Conservation (phyloP, 2,329 filamentous ascomycete genomes). For the Penicillium hordei region DNA sequence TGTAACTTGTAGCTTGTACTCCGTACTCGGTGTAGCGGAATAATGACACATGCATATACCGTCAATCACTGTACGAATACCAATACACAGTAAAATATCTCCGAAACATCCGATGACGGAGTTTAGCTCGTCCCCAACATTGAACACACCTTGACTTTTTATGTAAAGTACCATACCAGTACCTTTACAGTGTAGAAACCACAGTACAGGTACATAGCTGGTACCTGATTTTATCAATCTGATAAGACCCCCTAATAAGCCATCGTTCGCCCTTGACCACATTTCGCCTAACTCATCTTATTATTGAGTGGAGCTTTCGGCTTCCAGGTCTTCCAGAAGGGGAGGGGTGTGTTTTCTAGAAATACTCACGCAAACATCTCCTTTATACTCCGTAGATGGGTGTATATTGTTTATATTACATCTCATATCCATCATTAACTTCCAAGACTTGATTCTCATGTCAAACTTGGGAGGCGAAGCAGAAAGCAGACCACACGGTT, state of each 20-base stretch:
- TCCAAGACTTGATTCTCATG: not conserved
- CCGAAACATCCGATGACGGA: constrained; percentile 11
- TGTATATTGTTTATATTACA: not conserved
- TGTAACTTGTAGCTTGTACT: not conserved
- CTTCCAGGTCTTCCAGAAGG: not conserved
- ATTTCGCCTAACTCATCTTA: constrained; percentile 5
- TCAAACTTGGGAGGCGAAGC: not conserved
- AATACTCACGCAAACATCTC: not conserved
- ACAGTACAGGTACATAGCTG: not conserved
- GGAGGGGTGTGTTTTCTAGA: no score
- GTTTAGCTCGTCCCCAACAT: not conserved
- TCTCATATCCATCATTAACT: not conserved
- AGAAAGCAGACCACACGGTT: not conserved
- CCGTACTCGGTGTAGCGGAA: not conserved
- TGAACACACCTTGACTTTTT: not conserved
- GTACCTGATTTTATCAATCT: constrained; percentile 10
- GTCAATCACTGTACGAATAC: not conserved
- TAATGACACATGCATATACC: not conserved
- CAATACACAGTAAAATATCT: not conserved
- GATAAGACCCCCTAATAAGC: constrained; percentile 7
- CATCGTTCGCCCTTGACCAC: constrained; percentile 3
- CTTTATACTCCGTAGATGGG: not conserved
- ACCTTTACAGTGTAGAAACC: not conserved
- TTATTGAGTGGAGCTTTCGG: constrained; percentile 2
- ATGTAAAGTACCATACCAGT: not conserved